These are phyloP conservation scores for Quercus bicolor DNA, from an alignment of 306 rosid genomes.

Conservation along the genomic window DNA sequence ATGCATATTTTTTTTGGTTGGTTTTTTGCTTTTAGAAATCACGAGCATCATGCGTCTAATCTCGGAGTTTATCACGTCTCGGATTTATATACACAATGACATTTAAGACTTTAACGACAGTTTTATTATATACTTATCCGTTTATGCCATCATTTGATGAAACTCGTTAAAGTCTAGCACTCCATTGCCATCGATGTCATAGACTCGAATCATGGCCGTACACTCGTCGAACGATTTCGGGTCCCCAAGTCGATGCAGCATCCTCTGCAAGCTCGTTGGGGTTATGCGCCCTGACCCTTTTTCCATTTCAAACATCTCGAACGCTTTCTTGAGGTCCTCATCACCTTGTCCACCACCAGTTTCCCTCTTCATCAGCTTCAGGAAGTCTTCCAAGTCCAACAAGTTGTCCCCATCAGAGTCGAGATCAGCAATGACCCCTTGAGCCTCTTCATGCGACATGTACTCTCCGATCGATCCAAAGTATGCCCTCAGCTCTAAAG, in stretches of 20 bases:
- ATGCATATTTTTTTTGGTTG: background rate
- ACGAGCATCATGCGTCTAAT: no score
- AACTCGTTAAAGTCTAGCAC: slow-evolving; percentile 70
- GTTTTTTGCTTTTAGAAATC: no score
- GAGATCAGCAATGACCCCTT: slow-evolving; percentile 47
- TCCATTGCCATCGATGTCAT: slow-evolving; percentile 64
- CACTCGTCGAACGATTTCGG: slow-evolving; percentile 57
- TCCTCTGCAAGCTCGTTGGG: slow-evolving; percentile 61
- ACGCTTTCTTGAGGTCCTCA: slow-evolving; percentile 59
- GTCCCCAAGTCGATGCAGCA: slow-evolving; percentile 71
- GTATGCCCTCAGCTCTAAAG: slow-evolving; percentile 55
- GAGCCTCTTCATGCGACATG: slow-evolving; percentile 56
- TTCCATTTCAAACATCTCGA: slow-evolving; percentile 67
- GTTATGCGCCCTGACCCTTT: slow-evolving; percentile 54
- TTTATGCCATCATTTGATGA: slow-evolving; percentile 63
- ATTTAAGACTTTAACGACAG: no score
- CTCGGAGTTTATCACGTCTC: no score
- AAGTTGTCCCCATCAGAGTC: slow-evolving; percentile 56
- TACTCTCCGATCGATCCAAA: slow-evolving; percentile 65
- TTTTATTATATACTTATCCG: no score
- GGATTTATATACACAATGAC: no score
- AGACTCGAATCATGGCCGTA: slow-evolving; percentile 55
- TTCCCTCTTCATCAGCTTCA: slow-evolving; percentile 46
- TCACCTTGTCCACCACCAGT: background rate
- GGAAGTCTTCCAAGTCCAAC: slow-evolving; percentile 49